Percentiles rank a stretch among this genome's conserved stretches.
phyloP scores from a whole-genome alignment of 2,329 filamentous ascomycete genomes.

The Paecilomyces niveus region DNA sequence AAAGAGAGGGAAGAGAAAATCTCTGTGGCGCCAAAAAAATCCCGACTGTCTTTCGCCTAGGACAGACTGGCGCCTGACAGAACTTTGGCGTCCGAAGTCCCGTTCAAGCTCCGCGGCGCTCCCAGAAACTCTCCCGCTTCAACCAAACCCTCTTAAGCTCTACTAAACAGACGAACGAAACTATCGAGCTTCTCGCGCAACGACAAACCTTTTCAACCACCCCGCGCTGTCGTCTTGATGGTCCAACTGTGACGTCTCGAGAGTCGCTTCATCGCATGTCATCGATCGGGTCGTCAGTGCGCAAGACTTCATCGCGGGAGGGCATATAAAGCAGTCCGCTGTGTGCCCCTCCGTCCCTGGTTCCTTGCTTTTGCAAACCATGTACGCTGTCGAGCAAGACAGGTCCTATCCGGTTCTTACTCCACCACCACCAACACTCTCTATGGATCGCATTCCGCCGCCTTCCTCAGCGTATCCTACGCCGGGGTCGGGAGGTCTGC shows the following conservation, averaged over 20 bases:
- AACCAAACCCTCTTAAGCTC: too few species aligned
- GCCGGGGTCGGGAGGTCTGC: conserved; percentile 24
- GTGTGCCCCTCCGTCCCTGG: conserved; percentile 10
- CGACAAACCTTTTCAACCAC: background rate
- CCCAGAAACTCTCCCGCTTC: too few species aligned
- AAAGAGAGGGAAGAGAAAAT: too few species aligned
- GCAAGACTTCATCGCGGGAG: background rate
- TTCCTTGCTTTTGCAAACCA: conserved; percentile 21
- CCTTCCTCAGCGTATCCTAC: conserved; percentile 27
- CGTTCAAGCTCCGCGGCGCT: too few species aligned
- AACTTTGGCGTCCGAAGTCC: too few species aligned
- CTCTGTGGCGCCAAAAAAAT: too few species aligned
- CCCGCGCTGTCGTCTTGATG: background rate
- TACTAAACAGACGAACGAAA: background rate
- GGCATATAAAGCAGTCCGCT: background rate
- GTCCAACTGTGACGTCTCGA: background rate
- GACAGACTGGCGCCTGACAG: too few species aligned
- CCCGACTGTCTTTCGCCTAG: too few species aligned
- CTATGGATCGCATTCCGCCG: conserved; percentile 28
- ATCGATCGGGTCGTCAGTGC: background rate
- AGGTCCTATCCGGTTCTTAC: conserved; percentile 25
- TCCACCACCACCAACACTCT: conserved; percentile 29
- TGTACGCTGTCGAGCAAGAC: conserved; percentile 32
- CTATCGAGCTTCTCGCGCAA: background rate
- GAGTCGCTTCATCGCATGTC: background rate